These are phyloP conservation scores for Phytomonas sp. DNA, from an alignment of 208 protist genomes.

Conservation along the genomic window DNA sequence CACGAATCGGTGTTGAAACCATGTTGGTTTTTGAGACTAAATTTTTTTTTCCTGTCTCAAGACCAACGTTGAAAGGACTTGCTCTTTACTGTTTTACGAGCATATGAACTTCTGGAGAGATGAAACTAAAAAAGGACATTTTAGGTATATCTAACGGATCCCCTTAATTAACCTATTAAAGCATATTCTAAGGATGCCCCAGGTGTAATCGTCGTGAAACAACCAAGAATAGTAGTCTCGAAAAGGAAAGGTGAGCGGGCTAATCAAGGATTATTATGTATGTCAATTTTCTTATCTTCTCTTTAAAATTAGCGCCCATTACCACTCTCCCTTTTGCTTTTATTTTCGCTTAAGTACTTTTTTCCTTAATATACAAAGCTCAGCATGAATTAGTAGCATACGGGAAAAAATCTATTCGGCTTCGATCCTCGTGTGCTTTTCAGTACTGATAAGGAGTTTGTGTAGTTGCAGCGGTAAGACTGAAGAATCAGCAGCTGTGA, in stretches of 20 bases:
- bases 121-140: background rate
- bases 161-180: background rate
- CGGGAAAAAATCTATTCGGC: too few species aligned
- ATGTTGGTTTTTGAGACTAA: background rate
- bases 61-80: background rate
- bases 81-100: background rate
- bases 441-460: too few species aligned
- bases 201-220: background rate
- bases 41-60: background rate
- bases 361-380: too few species aligned
- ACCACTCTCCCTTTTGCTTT: background rate
- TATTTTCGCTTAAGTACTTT: background rate
- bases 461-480: too few species aligned
- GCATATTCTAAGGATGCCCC: background rate
- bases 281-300: background rate
- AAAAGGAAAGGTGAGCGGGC: background rate
- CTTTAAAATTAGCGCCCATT: background rate
- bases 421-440: too few species aligned
- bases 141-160: background rate
- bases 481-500: too few species aligned
- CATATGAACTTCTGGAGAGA: background rate
- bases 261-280: background rate
- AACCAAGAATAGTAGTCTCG: background rate
- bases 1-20: too few species aligned
- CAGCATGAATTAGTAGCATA: too few species aligned